Base-by-base conservation (phyloP, 139 green algal genomes). In the Tetradesmus lagerheimii region DNA sequence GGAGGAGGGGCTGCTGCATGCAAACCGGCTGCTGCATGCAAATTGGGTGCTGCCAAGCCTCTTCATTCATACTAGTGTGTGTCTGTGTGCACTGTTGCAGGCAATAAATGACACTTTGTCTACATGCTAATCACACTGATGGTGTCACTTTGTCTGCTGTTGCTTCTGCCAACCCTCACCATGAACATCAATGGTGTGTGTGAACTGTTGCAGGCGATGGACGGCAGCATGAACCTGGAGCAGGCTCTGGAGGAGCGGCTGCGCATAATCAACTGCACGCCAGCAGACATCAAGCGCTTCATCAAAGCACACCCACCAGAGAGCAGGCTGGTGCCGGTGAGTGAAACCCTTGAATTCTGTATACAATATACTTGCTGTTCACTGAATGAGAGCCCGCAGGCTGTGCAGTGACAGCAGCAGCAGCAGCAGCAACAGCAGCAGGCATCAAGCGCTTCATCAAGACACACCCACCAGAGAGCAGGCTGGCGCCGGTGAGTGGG, bases 181-280 rank as follows among this genome's bases (percentile, higher is more conserved):
- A n/a, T n/a, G n/a, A n/a, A n/a, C n/a, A n/a, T n/a, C n/a, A n/a
- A n/a, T n/a, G n/a, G n/a, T n/a, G n/a, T n/a, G n/a, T n/a, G n/a
- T n/a, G n/a, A n/a, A n/a, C n/a, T n/a, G n/a, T n/a, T 90, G 11
- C 93, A 95, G 93, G 94, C 94, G 43, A 97, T 96, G 94, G 95
- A 97, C 71, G 95, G 95, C 67, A 93, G 77, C 23, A 93, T 96
- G 83, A 92, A 91, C 27, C 91, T 97, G 80, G 92, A 94, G 88
- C 77, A 88, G 18, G 92, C 95, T 0, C 89, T 97, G 37, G 93
- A 95, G 85, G 74, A 93, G 91, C 91, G 95, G 18, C 94, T 97
- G 14, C 57, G 86, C 1, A 92, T 96, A 86, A 94, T 97, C 81
- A 92, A 95, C 91, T 95, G 93, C 92, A 95, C 91, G 0, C 94